Evolutionary conservation across 2,329 filamentous ascomycete species (phyloP).

Genomic region (Calycina herbarum): DNA sequence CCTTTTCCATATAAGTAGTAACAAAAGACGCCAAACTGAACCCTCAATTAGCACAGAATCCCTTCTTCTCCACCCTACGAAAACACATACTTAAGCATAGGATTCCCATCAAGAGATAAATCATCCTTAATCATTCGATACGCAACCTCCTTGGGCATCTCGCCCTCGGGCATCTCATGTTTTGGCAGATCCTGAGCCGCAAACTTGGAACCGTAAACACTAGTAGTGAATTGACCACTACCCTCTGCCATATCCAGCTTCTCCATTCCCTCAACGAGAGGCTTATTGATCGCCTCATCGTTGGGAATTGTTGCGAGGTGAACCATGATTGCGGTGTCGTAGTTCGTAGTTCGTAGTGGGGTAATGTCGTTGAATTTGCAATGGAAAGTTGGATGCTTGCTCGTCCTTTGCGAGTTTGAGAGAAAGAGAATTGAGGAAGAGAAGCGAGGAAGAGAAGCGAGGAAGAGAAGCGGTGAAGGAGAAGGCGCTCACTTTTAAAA

Average conservation of each 20-base stretch:
- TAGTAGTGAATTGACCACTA: slow-evolving; percentile 33
- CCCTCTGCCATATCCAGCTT: slow-evolving; percentile 44
- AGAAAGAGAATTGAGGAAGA: too few relatives aligned
- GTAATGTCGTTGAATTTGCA: neutral
- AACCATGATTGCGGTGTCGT: slow-evolving; percentile 43
- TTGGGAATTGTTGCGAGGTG: slow-evolving; percentile 46
- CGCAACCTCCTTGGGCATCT: slow-evolving; percentile 92
- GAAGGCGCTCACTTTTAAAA: neutral
- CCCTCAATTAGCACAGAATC: neutral
- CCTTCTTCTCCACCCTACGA: neutral
- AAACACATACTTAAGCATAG: slow-evolving; percentile 70
- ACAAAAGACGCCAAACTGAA: slow-evolving; percentile 84
- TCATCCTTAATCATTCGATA: slow-evolving; percentile 98
- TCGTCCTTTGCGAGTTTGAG: slow-evolving; percentile 1
- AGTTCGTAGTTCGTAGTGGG: neutral
- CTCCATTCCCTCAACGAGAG: slow-evolving; percentile 45
- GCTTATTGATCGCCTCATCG: slow-evolving; percentile 22
- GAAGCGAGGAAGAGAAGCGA: too few relatives aligned
- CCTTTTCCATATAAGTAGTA: slow-evolving; percentile 97
- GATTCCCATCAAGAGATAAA: slow-evolving; percentile 85
- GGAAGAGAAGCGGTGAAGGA: neutral
- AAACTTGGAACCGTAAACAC: slow-evolving; percentile 83
- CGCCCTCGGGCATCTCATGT: slow-evolving; percentile 81
- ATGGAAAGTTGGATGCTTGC: slow-evolving; percentile 6
- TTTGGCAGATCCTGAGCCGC: slow-evolving; percentile 78